Evolutionary conservation across 176 grass and related monocot genomes (phyloP).

Genomic region (Oryza nivara): DNA sequence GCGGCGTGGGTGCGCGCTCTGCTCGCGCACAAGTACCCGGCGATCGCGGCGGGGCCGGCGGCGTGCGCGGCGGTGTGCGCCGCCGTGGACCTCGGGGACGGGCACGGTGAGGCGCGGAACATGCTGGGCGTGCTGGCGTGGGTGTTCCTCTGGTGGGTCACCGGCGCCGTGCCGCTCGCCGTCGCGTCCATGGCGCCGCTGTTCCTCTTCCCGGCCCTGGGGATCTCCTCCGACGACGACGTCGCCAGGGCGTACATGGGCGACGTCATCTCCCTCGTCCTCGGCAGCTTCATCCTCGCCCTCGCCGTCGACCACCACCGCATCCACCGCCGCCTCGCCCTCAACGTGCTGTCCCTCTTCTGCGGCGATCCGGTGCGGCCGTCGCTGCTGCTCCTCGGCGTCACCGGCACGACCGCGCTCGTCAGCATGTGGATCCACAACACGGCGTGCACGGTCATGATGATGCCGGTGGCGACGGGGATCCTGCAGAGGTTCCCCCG

Average conservation of each 20-base stretch:
- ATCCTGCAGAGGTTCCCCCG: conserved; percentile 76
- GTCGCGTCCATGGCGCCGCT: conserved; percentile 90
- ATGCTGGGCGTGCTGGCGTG: conserved; percentile 84
- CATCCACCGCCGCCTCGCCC: conserved; percentile 86
- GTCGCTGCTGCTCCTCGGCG: conserved; percentile 68
- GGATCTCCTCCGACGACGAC: conserved; percentile 54
- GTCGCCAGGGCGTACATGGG: conserved; percentile 88
- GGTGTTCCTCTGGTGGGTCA: conserved; percentile 95
- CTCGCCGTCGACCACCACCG: conserved; percentile 91
- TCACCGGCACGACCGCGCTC: conserved; percentile 66
- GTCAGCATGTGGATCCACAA: conserved; percentile 99
- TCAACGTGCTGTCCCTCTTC: conserved; percentile 58
- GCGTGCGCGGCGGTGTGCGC: conserved; percentile 53
- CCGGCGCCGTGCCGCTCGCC: conserved; percentile 82
- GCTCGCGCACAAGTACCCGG: conserved; percentile 49
- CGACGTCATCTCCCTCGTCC: conserved; percentile 95
- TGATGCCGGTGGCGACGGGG: conserved; percentile 84
- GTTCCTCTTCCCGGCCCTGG: conserved; percentile 84
- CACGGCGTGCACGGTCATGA: conserved; percentile 85
- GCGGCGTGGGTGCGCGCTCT: conserved; percentile 29
- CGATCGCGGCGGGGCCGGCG: conserved; percentile 57
- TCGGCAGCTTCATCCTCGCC: conserved; percentile 93
- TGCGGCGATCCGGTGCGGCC: conserved; percentile 84
- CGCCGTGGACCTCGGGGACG: conserved; percentile 51
- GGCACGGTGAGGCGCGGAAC: conserved; percentile 55